Percentiles rank a stretch among this genome's conserved stretches.
Conservation (phyloP, 441 rosid species). For the Populus tomentosa region DNA sequence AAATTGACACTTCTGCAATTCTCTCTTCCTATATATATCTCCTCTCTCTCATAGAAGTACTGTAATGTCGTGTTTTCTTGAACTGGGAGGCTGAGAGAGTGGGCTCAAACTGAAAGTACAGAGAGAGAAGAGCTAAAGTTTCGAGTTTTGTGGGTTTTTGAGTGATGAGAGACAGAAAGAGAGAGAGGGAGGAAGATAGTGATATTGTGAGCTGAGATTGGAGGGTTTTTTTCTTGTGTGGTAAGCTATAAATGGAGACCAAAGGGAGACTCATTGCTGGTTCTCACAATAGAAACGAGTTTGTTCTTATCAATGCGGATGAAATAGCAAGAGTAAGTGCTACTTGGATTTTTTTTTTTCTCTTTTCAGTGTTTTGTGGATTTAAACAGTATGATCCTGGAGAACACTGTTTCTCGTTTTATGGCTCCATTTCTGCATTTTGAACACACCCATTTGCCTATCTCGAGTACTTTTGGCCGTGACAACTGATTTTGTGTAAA, state of each 20-base stretch:
- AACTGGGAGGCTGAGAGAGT: slow-evolving; percentile 12
- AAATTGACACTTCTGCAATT: not conserved
- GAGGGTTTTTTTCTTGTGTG: slow-evolving; percentile 4
- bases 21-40: slow-evolving; percentile 1
- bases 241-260: slow-evolving; percentile 46
- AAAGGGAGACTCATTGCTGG: slow-evolving; percentile 92
- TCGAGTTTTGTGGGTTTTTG: slow-evolving; percentile 11
- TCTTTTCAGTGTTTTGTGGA: not conserved
- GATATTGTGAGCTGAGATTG: slow-evolving; percentile 20
- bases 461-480: not conserved
- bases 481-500: not conserved
- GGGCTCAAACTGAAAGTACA: not conserved
- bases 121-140: slow-evolving; percentile 14
- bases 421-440: not conserved
- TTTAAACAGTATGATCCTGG: slow-evolving; percentile 1
- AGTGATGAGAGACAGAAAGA: slow-evolving; percentile 13
- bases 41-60: slow-evolving; percentile 5
- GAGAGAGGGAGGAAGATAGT: not conserved
- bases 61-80: slow-evolving; percentile 19
- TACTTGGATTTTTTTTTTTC: not conserved
- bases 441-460: slow-evolving; percentile 6
- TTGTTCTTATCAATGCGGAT: slow-evolving; percentile 90
- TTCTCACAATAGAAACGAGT: slow-evolving; percentile 96
- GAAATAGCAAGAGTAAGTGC: slow-evolving; percentile 66
- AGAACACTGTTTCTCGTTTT: slow-evolving; percentile 3